phyloP scores from a whole-genome alignment of 2,329 filamentous ascomycete genomes.

The Chaetomium strumarium region DNA sequence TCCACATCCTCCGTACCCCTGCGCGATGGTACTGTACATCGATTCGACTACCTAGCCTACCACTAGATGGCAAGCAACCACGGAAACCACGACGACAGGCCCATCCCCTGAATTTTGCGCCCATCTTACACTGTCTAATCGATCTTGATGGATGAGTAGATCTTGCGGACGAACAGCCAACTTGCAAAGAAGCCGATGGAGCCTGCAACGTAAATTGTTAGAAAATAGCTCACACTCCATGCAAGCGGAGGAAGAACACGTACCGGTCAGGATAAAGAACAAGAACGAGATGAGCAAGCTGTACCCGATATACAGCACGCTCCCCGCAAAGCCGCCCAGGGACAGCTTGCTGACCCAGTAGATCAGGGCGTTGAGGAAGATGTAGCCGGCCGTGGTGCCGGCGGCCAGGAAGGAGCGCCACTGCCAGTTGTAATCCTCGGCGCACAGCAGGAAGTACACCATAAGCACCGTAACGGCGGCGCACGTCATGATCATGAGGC shows the following conservation, averaged over 20 bases:
- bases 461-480: slow-evolving; percentile 88
- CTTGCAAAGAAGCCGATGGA: slow-evolving; percentile 94
- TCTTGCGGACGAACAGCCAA: slow-evolving; percentile 89
- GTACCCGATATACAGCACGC: slow-evolving; percentile 90
- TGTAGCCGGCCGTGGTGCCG: slow-evolving; percentile 83
- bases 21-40: background rate
- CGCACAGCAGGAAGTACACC: slow-evolving; percentile 93
- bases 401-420: slow-evolving; percentile 92
- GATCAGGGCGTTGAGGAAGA: slow-evolving; percentile 84
- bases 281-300: slow-evolving; percentile 82
- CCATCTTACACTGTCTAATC: slow-evolving; percentile 50
- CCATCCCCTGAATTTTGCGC: background rate
- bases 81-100: background rate
- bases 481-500: slow-evolving; percentile 92
- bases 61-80: slow-evolving; percentile 13
- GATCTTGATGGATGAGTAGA: slow-evolving; percentile 97
- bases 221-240: no score
- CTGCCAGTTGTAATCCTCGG: slow-evolving; percentile 98
- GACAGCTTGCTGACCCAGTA: slow-evolving; percentile 88
- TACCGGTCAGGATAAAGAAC: slow-evolving; percentile 92
- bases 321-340: slow-evolving; percentile 77
- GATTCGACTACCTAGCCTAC: background rate
- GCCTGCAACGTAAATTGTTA: no score
- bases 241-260: slow-evolving; percentile 33
- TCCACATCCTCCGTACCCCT: background rate